Evolutionary conservation across 257 asterid species (phyloP).

Genomic region (Gardenia jasminoides): DNA sequence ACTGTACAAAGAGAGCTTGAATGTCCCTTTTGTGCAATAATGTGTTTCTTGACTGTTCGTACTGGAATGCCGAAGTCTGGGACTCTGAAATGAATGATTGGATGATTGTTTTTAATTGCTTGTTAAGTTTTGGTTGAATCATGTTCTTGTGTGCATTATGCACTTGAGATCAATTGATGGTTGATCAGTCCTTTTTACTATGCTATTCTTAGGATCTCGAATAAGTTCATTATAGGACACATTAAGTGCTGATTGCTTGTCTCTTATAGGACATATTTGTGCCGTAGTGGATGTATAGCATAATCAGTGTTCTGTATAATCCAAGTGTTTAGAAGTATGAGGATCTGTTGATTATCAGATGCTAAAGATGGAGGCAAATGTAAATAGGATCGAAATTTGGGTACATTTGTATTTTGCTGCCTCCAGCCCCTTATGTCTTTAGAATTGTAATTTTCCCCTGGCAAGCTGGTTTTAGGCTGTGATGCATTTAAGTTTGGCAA

Average conservation of each 20-base stretch:
- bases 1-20: not conserved
- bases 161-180: not conserved
- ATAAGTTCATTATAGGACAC: not conserved
- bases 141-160: not conserved
- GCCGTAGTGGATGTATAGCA: not conserved
- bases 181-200: not conserved
- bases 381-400: not conserved
- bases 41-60: not conserved
- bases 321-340: not conserved
- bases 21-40: not conserved
- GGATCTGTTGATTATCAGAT: not conserved
- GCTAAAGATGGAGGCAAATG: not conserved
- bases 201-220: not conserved
- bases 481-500: not conserved
- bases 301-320: not conserved
- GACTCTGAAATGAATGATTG: not conserved
- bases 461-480: not conserved
- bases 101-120: not conserved
- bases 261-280: not conserved
- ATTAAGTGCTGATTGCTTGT: not conserved
- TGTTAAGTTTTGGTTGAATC: not conserved
- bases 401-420: constrained; percentile 1
- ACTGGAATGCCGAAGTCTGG: not conserved
- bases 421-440: not conserved
- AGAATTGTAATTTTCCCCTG: not conserved